Evolutionary conservation across 768 basidiomycete species (phyloP), one percentile per base, ranked within the genome.

Genomic region (Myochromella boudieri): DNA sequence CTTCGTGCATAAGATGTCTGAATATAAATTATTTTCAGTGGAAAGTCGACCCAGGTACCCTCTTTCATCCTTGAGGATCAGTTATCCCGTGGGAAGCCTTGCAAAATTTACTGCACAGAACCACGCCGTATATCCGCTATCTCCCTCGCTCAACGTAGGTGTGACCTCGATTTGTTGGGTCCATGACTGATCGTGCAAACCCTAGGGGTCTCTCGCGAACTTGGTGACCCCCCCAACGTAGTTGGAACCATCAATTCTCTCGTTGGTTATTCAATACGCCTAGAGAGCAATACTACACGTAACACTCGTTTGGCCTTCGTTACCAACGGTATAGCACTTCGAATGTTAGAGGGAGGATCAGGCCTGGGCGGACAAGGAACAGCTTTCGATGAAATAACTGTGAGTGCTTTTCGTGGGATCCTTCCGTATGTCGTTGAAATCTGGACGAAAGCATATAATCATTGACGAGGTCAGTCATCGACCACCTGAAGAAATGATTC

Each of bases 11-110:
- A 15, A 36, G n/a, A n/a, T 47, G 10, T 31, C 42, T 18, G 28
- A 37, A 33, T 53, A 38, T 49, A 42, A 20, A 43, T n/a, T 40
- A 42, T 42, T 42, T 37, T 24, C 54, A 94, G 93, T 59, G 95
- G 95, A 7, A 99, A 99, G 70, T 97, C 94, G 2, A 98, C 95
- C 0, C 95, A 98, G 69, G 81, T 97, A 3, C 95, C 95, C 3
- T 77, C 87, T 1, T 98, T 94, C 68, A 87, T 98, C 53, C 78
- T 99, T 8, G 95, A 99, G 64, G 85, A 95, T 59, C 82, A 87
- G 43, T 78, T 97, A 17, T 79, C 85, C 4, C 77, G 76, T 50
- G 97, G 95, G 20, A 80, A 75, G 56, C 77, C 78, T 44, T 95
- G 92, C 74, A 95, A 87, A 64, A 88, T 99, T 57, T 92, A 83